Base-by-base conservation (phyloP, 78 protist genomes). In the Dictyostelium capitatum region DNA sequence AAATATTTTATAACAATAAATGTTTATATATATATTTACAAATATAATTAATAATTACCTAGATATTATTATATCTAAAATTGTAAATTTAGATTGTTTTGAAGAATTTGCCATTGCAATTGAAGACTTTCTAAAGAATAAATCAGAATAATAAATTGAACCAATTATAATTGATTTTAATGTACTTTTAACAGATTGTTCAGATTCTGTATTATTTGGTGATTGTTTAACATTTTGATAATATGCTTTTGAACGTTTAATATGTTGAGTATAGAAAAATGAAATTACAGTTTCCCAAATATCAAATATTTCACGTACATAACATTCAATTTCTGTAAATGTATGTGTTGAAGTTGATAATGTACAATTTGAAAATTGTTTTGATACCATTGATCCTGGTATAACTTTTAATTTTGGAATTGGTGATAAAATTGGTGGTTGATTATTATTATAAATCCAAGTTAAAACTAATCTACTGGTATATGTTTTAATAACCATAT, bases 81-180 rank as follows among this genome's bases (percentile, higher is more conserved):
- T 51, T 56, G 85, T 30, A 59, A 80, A 43, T 37, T 37, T 37
- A 37, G 43, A 37, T 37, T 37, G 43, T 37, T 37, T 37, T 9
- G 12, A 30, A 56, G 73, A 25, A 56, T 62, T 79, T 79, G 67
- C 14, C 41, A 19, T 56, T 59, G 8, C 30, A n/a, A 19, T 43
- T 9, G 41, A 20, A 8, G 41, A 30, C 50, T 77, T 74, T 59
- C 83, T 56, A 37, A 64, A 32, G 51, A 77, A 87, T n/a, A 87
- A 23, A 19, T 87, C 92, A 23, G 92, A 70, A 77, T 87, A 87
- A 50, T 59, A 87, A 47, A 87, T 57, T 46, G 78, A 87, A n/a
- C 84, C 30, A 32, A 87, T 48, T 20, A 87, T 59, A 9, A 87
- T 30, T 10, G 83, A 87, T 25, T 56, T 74, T 14, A 51, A 87